A percentile compares a stretch with the other conserved stretches of the same genome.
phyloP scores from a whole-genome alignment of 1,284 basidiomycete species.

The Rhizopogon hawkerae region DNA sequence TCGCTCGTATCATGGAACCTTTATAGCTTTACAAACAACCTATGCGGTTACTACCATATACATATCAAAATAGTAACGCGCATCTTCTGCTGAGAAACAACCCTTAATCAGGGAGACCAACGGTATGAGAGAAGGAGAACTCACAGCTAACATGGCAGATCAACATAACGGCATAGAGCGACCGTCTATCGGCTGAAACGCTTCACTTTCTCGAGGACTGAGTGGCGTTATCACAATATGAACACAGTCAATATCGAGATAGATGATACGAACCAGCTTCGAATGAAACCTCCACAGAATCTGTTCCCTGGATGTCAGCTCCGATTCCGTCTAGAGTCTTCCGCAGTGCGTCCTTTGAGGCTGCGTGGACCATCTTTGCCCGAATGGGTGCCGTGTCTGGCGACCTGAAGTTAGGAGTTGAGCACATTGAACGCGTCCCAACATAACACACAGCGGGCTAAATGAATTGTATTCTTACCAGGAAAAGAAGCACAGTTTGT shows the following conservation, averaged over 20 bases:
- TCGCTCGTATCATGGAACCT: neutral
- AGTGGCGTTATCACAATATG: neutral
- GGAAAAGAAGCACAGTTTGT: constrained; percentile 83
- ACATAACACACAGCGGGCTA: constrained; percentile 13
- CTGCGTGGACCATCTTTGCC: constrained; percentile 92
- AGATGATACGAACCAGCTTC: constrained; percentile 60
- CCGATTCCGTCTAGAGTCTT: constrained; percentile 65
- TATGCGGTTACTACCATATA: neutral
- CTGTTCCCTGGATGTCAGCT: constrained; percentile 85
- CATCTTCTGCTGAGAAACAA: neutral
- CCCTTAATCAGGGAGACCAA: neutral
- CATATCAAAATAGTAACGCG: neutral
- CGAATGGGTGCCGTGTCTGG: constrained; percentile 86
- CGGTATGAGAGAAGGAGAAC: neutral
- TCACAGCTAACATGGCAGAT: neutral
- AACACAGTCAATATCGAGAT: too few relatives aligned
- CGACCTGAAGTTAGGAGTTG: constrained; percentile 47
- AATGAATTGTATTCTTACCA: constrained; percentile 48
- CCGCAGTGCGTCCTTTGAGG: constrained; percentile 84
- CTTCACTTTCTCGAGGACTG: neutral
- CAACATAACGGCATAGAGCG: neutral
- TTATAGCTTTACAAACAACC: neutral
- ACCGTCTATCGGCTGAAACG: neutral
- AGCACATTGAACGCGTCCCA: neutral
- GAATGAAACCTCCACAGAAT: constrained; percentile 67